Conservation (phyloP, 805 yeast genomes). For the Cyberlindnera sargentensis region DNA sequence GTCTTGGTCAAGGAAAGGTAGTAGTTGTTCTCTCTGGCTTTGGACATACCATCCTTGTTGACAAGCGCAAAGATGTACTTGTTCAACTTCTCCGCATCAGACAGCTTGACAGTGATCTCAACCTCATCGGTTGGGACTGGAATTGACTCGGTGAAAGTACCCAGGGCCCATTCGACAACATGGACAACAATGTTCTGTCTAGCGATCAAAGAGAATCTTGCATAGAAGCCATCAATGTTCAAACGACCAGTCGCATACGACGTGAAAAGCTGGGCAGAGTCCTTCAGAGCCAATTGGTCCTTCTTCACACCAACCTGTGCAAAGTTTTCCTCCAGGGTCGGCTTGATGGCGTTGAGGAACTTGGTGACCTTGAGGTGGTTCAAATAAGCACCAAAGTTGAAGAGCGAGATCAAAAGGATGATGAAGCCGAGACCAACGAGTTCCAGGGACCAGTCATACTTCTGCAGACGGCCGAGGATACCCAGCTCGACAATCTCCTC, state of each 20-base stretch:
- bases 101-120: constrained; percentile 52
- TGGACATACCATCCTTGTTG: constrained; percentile 76
- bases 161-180: constrained; percentile 53
- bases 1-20: constrained; percentile 82
- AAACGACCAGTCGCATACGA: constrained; percentile 87
- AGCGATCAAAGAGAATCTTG: constrained; percentile 59
- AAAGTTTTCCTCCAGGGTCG: constrained; percentile 59
- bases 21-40: constrained; percentile 68
- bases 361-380: constrained; percentile 51
- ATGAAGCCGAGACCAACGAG: constrained; percentile 45
- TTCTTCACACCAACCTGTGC: constrained; percentile 62
- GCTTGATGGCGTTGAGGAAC: constrained; percentile 43
- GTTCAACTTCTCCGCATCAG: constrained; percentile 27
- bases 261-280: constrained; percentile 48
- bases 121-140: constrained; percentile 53
- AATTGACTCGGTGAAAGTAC: constrained; percentile 49
- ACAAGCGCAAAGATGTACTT: constrained; percentile 80
- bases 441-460: constrained; percentile 79
- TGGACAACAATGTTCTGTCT: constrained; percentile 75
- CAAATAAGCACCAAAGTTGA: constrained; percentile 49
- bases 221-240: constrained; percentile 56
- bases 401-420: constrained; percentile 40
- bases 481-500: constrained; percentile 57
- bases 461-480: constrained; percentile 46
- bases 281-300: constrained; percentile 46